Evolutionary conservation across 1,284 basidiomycete species (phyloP), one percentile per base, ranked within the genome.

Genomic region (Pyrrhoderma lamaoense): DNA sequence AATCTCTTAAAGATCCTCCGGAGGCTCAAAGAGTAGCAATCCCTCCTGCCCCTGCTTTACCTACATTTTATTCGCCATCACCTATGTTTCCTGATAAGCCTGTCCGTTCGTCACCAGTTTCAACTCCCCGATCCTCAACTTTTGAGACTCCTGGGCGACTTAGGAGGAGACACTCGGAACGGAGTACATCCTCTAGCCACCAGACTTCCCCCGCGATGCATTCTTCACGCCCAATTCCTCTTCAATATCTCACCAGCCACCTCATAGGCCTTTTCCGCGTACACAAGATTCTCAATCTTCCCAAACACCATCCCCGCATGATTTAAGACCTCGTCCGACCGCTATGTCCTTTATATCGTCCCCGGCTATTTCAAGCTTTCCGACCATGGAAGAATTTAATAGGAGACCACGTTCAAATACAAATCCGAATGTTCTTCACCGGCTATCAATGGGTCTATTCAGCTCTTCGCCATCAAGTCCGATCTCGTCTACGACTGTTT

Each of bases 401-500:
- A 9, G 54, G 21, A 72, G 80, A 51, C 74, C 73, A 42, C 80
- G 81, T 27, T 74, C 82, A 38, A 74, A 77, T 45, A 84, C 83
- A n/a, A 85, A 82, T 58, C 81, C 85, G 3, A 67, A 85, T 50
- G 65, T 88, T 31, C 53, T 56, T 35, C 81, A 82, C 60, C 77
- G 85, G 40, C 66, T 87, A 52, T 88, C 85, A n/a, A 66, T 82
- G 58, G 82, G 77, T 56, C 62, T 87, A 22, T 82, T 86, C 58
- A 53, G 22, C 38, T 42, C 55, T 16, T 70, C 75, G 49, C 71
- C 76, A 14, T 65, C 71, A 31, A 64, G 68, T 35, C 62, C 67
- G 38, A 58, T 65, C 45, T 59, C 59, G 34, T 58, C 63, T 11
- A 52, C 56, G 13, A 59, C 64, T 45, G 57, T 62, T 60, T 42